Percentiles rank a stretch among this genome's conserved stretches.
Evolutionary conservation across 1,284 basidiomycete species (phyloP).

Genomic region (Stygiomarasmius scandens): DNA sequence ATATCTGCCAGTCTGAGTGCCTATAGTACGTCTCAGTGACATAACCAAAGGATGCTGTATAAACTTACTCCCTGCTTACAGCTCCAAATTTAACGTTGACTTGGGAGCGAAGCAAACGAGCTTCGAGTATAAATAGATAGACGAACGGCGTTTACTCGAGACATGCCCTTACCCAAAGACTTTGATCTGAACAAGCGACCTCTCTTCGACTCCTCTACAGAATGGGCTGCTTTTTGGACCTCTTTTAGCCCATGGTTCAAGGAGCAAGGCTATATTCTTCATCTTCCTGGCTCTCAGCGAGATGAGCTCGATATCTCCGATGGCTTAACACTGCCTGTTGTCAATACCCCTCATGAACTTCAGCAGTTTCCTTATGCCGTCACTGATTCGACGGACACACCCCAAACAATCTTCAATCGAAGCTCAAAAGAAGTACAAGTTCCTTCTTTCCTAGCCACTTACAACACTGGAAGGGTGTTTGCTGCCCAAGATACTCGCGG

Average conservation of each 20-base stretch:
- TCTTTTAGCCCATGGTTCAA: conserved; percentile 11
- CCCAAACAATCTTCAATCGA: background rate
- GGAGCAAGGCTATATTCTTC: background rate
- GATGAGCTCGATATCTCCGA: conserved; percentile 3
- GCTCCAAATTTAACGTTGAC: background rate
- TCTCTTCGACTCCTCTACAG: conserved; percentile 6
- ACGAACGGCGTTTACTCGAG: background rate
- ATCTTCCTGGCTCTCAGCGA: conserved; percentile 6
- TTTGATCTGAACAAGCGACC: conserved; percentile 10
- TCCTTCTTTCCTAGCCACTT: conserved; percentile 8
- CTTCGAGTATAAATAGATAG: background rate
- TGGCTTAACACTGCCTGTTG: conserved; percentile 2
- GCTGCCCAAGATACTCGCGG: conserved; percentile 8
- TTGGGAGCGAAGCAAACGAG: background rate
- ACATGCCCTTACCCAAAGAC: background rate
- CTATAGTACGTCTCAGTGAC: background rate
- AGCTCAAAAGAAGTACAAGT: background rate
- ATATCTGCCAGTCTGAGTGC: background rate
- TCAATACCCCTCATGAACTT: background rate
- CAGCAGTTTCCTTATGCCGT: conserved; percentile 6
- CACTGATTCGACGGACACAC: background rate
- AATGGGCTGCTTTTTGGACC: conserved; percentile 11
- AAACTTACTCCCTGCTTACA: background rate
- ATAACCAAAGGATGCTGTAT: background rate
- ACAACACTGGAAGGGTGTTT: conserved; percentile 10